Percentiles rank a stretch among this genome's conserved stretches.
Conservation (phyloP, 371 early-diverging fungal genomes). For the Apophysomyces sp. region DNA sequence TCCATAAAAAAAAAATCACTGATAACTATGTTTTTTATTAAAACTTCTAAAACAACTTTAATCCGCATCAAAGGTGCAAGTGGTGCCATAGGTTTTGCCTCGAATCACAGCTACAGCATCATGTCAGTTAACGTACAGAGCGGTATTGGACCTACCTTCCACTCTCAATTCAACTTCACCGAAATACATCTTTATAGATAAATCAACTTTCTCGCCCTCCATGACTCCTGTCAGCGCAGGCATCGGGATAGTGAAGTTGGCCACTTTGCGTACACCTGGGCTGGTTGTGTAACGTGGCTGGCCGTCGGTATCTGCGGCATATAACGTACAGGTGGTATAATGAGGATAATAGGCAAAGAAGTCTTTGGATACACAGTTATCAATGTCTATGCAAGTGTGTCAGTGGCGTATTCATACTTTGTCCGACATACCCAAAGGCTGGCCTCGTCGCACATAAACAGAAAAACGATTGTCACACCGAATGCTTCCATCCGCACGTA, state of each 20-base stretch:
- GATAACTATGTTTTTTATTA: too few species aligned
- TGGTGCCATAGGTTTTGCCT: slow-evolving; percentile 50
- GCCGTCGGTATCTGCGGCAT: slow-evolving; percentile 43
- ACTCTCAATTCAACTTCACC: slow-evolving; percentile 55
- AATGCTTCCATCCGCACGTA: slow-evolving; percentile 46
- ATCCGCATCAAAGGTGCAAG: slow-evolving; percentile 46
- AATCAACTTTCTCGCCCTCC: slow-evolving; percentile 45
- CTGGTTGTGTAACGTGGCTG: slow-evolving; percentile 46
- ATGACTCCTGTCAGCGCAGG: slow-evolving; percentile 38
- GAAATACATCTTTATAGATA: slow-evolving; percentile 41
- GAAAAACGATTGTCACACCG: slow-evolving; percentile 49
- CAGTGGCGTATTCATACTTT: slow-evolving; percentile 4
- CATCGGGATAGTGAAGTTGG: slow-evolving; percentile 52
- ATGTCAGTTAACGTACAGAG: neutral
- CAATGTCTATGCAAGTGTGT: slow-evolving; percentile 20
- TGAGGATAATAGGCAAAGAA: slow-evolving; percentile 53
- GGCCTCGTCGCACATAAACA: slow-evolving; percentile 43
- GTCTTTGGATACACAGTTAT: slow-evolving; percentile 43
- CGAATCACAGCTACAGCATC: slow-evolving; percentile 48
- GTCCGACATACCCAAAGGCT: slow-evolving; percentile 36
- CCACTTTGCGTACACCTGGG: slow-evolving; percentile 43
- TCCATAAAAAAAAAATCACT: too few species aligned
- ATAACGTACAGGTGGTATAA: slow-evolving; percentile 53
- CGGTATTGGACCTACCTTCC: slow-evolving; percentile 27
- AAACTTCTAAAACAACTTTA: slow-evolving; percentile 10